These are phyloP conservation scores for Kockovaella imperatae DNA, from an alignment of 768 basidiomycete species.

Conservation along the genomic window DNA sequence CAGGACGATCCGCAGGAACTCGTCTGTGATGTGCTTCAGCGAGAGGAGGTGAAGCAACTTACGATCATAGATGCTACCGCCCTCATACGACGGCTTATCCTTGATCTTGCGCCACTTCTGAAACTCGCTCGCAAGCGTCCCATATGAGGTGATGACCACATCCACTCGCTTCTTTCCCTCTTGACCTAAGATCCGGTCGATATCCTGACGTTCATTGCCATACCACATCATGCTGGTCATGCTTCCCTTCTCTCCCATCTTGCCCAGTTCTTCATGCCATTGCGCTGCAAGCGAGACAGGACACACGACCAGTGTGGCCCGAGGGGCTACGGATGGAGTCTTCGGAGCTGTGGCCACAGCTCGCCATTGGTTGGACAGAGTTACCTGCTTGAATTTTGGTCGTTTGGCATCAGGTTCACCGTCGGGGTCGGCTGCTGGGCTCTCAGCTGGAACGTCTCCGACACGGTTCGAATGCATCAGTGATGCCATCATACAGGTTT, in stretches of 20 bases:
- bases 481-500: conserved; percentile 65
- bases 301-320: conserved; percentile 79
- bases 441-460: conserved; percentile 37
- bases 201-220: conserved; percentile 70
- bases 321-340: conserved; percentile 53
- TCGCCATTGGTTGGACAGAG: conserved; percentile 41
- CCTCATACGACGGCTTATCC: conserved; percentile 64
- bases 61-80: conserved; percentile 41
- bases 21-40: conserved; percentile 13
- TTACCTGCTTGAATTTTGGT: conserved; percentile 42
- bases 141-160: conserved; percentile 87
- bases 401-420: conserved; percentile 31
- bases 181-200: conserved; percentile 52
- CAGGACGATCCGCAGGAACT: conserved; percentile 29
- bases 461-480: conserved; percentile 71
- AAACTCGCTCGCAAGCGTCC: conserved; percentile 81
- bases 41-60: conserved; percentile 8
- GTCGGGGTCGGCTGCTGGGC: conserved; percentile 17
- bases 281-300: conserved; percentile 86
- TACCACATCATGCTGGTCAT: conserved; percentile 73
- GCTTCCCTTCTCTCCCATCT: conserved; percentile 66
- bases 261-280: conserved; percentile 84
- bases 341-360: conserved; percentile 41
- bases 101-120: conserved; percentile 41
- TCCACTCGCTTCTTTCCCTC: conserved; percentile 56